A percentile compares a stretch with the other conserved stretches of the same genome.
Evolutionary conservation across 2,329 filamentous ascomycete genomes (phyloP).

Genomic region (Xylogone sp.): DNA sequence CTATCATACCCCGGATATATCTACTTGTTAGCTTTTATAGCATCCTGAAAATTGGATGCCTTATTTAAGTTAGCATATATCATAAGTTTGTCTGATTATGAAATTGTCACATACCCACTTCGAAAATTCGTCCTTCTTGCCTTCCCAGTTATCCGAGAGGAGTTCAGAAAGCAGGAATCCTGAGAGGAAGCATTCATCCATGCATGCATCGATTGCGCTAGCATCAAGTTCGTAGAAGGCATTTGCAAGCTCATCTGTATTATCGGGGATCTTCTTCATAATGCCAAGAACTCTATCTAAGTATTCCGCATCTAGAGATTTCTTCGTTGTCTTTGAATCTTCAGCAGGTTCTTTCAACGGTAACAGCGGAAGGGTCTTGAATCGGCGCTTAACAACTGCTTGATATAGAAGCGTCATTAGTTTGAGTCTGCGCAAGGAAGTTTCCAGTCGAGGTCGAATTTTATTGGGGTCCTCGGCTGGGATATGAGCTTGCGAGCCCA

Average conservation of each 20-base stretch:
- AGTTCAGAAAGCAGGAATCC: conserved; percentile 54
- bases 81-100: neutral
- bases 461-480: conserved; percentile 59
- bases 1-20: neutral
- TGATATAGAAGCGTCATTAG: conserved; percentile 66
- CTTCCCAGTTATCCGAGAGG: conserved; percentile 58
- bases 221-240: conserved; percentile 69
- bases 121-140: conserved; percentile 70
- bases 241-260: conserved; percentile 66
- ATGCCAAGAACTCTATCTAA: conserved; percentile 54
- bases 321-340: conserved; percentile 10
- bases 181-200: conserved; percentile 57
- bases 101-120: conserved; percentile 51
- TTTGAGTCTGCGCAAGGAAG: conserved; percentile 60
- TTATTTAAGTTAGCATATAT: neutral
- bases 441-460: conserved; percentile 63
- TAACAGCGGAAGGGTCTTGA: conserved; percentile 53
- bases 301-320: conserved; percentile 25
- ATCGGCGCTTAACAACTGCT: conserved; percentile 64
- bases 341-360: conserved; percentile 33
- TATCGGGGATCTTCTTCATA: conserved; percentile 59
- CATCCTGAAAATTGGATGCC: neutral
- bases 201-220: conserved; percentile 50
- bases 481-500: conserved; percentile 58
- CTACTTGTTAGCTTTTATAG: neutral